Base-by-base conservation (phyloP, 805 yeast species). In the Gaillardinia entomophila region DNA sequence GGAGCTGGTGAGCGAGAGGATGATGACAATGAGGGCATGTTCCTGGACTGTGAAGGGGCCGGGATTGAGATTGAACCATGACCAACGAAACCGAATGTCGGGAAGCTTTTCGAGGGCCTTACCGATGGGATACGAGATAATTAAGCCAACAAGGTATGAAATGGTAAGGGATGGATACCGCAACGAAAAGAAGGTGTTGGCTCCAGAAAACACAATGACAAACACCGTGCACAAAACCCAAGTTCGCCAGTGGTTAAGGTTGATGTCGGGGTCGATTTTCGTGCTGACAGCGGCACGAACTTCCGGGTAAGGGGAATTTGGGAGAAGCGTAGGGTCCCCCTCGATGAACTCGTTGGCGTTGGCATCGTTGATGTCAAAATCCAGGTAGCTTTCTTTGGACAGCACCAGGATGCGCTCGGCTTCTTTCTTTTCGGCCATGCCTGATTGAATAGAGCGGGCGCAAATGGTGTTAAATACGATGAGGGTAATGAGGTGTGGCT, bases 81-180 rank as follows among this genome's bases (percentile, higher is more conserved):
- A 45, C 12, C 32, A 20, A 11, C 24, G 15, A 28, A 38, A 38
- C 19, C 28, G 35, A 22, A 23, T 20, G 11, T 41, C 38, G 4
- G 48, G 39, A n/a, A 41, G 32, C 30, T 28, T 31, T 14, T 46
- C 54, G 32, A 49, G 35, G 6, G 33, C 32, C 16, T 35, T 38
- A 1, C 57, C 58, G 12, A 50, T 34, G 6, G 57, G 57, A 27
- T 31, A 53, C 12, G 55, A 42, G 16, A 53, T 31, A 18, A 51
- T 40, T 27, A 48, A 51, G 10, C 53, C 50, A n/a, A 53, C 58
- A 16, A 51, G 42, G 22, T 43, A 47, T 3, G 49, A 40, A 20
- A 53, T 51, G 23, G 47, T 34, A 34, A 53, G 38, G 6, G 53
- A 37, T 4, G 58, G 58, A 28, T 46, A 53, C 28, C 55, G 43